These are phyloP conservation scores for Dovyalis caffra DNA, from an alignment of 345 rosid genomes.

Conservation along the genomic window DNA sequence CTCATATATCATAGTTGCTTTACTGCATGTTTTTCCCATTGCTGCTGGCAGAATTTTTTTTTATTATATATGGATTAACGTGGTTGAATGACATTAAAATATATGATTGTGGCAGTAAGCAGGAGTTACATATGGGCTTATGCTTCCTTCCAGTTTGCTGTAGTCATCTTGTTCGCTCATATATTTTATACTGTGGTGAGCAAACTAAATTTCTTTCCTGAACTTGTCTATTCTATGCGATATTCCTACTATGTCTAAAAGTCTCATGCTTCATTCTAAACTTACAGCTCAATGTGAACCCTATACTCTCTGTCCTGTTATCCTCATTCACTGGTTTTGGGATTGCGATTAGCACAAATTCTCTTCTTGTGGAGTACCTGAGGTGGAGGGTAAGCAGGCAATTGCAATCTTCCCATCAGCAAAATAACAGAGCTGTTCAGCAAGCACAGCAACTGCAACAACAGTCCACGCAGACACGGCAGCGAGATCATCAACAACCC, in stretches of 20 bases:
- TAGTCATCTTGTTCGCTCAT: slow-evolving; percentile 60
- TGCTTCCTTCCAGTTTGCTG: slow-evolving; percentile 57
- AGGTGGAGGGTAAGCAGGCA: slow-evolving; percentile 48
- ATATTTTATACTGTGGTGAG: slow-evolving; percentile 56
- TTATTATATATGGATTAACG: slow-evolving; percentile 8
- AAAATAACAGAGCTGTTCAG: slow-evolving; percentile 18
- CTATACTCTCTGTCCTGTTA: slow-evolving; percentile 50
- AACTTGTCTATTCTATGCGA: not conserved
- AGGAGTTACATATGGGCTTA: slow-evolving; percentile 62
- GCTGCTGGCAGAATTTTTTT: too few relatives aligned
- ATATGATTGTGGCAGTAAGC: slow-evolving; percentile 45
- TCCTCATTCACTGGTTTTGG: slow-evolving; percentile 59
- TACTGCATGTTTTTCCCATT: not conserved
- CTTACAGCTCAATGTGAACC: slow-evolving; percentile 47
- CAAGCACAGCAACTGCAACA: slow-evolving; percentile 15
- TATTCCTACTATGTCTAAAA: not conserved
- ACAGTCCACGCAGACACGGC: not conserved
- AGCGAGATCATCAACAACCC: slow-evolving; percentile 15
- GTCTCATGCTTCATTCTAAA: not conserved
- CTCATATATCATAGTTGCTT: not conserved
- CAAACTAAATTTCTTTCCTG: not conserved
- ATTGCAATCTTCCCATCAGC: slow-evolving; percentile 19
- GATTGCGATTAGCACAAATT: slow-evolving; percentile 54
- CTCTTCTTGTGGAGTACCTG: slow-evolving; percentile 49
- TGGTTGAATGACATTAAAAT: slow-evolving; percentile 13